A percentile compares a stretch with the other conserved stretches of the same genome.
phyloP scores from a whole-genome alignment of 2,329 filamentous ascomycete species.

The Aureobasidium musti region DNA sequence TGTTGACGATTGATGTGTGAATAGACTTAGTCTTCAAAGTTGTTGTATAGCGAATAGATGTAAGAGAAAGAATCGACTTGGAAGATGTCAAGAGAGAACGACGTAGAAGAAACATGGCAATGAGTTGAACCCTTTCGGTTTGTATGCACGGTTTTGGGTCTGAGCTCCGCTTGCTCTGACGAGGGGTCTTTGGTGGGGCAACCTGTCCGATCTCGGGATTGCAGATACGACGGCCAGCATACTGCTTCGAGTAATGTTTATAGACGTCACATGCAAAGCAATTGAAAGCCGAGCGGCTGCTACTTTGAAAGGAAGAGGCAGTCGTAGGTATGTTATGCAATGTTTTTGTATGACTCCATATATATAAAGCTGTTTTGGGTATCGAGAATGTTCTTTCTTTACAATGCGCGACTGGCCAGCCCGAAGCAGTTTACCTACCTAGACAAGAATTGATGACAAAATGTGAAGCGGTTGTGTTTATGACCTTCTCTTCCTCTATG shows the following conservation, averaged over 20 bases:
- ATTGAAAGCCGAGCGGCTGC: neutral
- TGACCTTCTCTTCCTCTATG: constrained; percentile 27
- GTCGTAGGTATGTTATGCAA: neutral
- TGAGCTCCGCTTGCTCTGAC: constrained; percentile 1
- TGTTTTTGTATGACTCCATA: constrained; percentile 12
- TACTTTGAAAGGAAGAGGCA: neutral
- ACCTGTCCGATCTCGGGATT: constrained; percentile 22
- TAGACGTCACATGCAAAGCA: neutral
- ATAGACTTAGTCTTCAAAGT: neutral
- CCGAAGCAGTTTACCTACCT: constrained; percentile 10
- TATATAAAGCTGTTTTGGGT: constrained; percentile 20
- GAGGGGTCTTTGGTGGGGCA: constrained; percentile 28
- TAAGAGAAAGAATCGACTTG: neutral
- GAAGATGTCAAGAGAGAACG: constrained; percentile 16
- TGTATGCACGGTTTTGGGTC: constrained; percentile 22
- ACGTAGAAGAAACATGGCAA: constrained; percentile 23
- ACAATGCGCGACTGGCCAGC: constrained; percentile 6
- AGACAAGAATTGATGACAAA: neutral
- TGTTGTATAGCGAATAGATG: neutral
- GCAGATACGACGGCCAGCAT: neutral
- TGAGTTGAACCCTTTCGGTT: neutral
- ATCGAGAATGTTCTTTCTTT: constrained; percentile 21
- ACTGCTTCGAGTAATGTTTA: constrained; percentile 3
- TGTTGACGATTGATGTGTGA: constrained; percentile 33
- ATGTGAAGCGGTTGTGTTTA: neutral